Conservation (phyloP, 352 stramenopile species). For the Globisporangium cylindrosporum region DNA sequence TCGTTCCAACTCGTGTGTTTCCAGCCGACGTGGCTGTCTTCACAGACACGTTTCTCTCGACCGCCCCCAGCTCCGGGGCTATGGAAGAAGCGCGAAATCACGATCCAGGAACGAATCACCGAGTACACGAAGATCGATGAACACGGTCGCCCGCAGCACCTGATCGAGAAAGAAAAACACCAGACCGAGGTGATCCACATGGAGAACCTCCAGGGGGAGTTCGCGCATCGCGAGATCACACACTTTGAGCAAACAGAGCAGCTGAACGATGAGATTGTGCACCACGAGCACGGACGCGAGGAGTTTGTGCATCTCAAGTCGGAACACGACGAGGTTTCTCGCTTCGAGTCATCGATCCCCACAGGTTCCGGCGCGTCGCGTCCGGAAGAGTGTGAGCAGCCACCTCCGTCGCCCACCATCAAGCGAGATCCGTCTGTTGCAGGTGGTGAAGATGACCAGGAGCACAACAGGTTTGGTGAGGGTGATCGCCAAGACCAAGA, state of each 20-base stretch:
- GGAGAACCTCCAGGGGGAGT: constrained; percentile 75
- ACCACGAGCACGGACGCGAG: constrained; percentile 73
- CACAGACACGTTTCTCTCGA: constrained; percentile 31
- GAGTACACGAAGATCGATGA: constrained; percentile 90
- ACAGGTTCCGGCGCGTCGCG: constrained; percentile 17
- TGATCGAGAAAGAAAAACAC: constrained; percentile 84
- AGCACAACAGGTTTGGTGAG: constrained; percentile 5
- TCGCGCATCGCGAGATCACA: constrained; percentile 82
- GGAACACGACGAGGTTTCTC: constrained; percentile 78
- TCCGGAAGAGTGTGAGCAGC: constrained; percentile 71
- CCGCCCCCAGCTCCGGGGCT: constrained; percentile 58
- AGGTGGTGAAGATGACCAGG: constrained; percentile 1
- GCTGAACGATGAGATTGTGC: constrained; percentile 80
- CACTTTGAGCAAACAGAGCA: constrained; percentile 83
- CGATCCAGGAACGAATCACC: constrained; percentile 83
- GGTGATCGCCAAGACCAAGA: constrained; percentile 2
- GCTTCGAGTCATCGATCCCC: constrained; percentile 76
- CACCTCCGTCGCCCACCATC: constrained; percentile 69
- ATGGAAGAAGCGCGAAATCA: constrained; percentile 87
- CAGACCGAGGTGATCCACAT: constrained; percentile 86
- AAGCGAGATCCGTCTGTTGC: constrained; percentile 62
- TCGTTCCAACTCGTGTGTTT: constrained; percentile 42
- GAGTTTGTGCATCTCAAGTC: constrained; percentile 86
- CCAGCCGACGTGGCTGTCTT: constrained; percentile 34
- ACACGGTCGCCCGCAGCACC: constrained; percentile 58